These are phyloP conservation scores for Pseudogymnoascus pannorum DNA, from an alignment of 2,329 filamentous ascomycete genomes.

Conservation along the genomic window DNA sequence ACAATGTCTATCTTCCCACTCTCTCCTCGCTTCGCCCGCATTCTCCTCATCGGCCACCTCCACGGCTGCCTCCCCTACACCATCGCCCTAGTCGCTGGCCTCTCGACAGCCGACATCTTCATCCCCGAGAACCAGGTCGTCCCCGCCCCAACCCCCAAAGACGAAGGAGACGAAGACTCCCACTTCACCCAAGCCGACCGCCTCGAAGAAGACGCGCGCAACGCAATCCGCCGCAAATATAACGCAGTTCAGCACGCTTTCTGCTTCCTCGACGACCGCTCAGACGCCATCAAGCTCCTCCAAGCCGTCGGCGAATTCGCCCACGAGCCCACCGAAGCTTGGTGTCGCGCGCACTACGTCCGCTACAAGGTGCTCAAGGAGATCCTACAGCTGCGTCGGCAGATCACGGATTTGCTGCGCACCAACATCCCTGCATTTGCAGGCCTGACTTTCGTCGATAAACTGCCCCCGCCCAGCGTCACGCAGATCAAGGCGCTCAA, in stretches of 20 bases:
- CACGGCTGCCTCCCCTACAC: constrained; percentile 79
- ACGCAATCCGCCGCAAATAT: constrained; percentile 52
- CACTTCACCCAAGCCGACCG: constrained; percentile 60
- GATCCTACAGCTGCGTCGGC: constrained; percentile 71
- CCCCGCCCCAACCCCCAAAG: constrained; percentile 43
- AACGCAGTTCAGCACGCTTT: constrained; percentile 73
- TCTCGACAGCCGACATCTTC: constrained; percentile 85
- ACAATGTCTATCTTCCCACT: constrained; percentile 86
- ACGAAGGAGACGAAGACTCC: constrained; percentile 42
- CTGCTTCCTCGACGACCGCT: constrained; percentile 70
- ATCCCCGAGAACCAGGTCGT: constrained; percentile 73
- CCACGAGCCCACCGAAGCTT: constrained; percentile 61
- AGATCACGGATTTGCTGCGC: constrained; percentile 74
- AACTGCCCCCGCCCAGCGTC: constrained; percentile 50
- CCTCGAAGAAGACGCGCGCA: constrained; percentile 61
- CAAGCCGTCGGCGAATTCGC: constrained; percentile 84
- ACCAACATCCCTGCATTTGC: constrained; percentile 62
- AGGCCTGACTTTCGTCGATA: constrained; percentile 48
- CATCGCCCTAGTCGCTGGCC: constrained; percentile 77
- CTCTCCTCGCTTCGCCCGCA: constrained; percentile 83
- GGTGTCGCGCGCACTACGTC: constrained; percentile 79
- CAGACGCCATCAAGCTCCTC: constrained; percentile 84
- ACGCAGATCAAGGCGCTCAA: constrained; percentile 74
- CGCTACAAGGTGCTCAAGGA: constrained; percentile 82
- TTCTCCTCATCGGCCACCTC: constrained; percentile 79